Percentiles rank a stretch among this genome's conserved stretches.
These are phyloP conservation scores for Malus hybrid DNA, from an alignment of 331 rosid species.

Conservation along the genomic window DNA sequence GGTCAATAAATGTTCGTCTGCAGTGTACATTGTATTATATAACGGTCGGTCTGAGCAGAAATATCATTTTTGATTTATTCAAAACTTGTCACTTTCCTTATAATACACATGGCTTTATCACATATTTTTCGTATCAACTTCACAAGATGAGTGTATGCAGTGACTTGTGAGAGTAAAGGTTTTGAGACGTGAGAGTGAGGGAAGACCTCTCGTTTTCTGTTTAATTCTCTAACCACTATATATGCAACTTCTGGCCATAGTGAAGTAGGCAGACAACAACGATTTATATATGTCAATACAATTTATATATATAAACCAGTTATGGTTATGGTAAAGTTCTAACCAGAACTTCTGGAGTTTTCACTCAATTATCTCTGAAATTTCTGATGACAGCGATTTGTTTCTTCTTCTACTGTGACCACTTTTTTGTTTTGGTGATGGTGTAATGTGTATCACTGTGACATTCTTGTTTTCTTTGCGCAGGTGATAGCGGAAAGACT, in stretches of 20 bases:
- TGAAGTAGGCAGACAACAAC: not conserved
- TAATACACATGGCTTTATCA: not conserved
- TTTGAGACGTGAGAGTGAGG: not conserved
- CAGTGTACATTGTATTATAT: not conserved
- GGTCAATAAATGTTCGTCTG: not conserved
- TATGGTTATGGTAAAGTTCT: not conserved
- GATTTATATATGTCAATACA: not conserved
- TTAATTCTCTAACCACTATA: no score
- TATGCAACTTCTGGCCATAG: not conserved
- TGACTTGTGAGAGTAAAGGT: not conserved
- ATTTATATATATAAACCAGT: not conserved
- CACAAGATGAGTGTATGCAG: not conserved
- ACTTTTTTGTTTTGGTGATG: not conserved
- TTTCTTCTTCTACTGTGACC: not conserved
- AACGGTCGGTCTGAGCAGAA: not conserved
- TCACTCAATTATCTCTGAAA: not conserved
- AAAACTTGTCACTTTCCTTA: not conserved
- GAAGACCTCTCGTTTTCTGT: not conserved
- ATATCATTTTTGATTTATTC: not conserved
- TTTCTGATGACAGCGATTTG: not conserved
- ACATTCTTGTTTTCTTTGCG: not conserved
- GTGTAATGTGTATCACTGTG: not conserved
- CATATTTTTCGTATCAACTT: not conserved
- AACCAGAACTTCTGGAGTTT: not conserved
- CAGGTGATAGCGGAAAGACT: constrained; percentile 89